Base-by-base conservation (phyloP, 2,329 filamentous ascomycete species). In the Podosphaera fusca region DNA sequence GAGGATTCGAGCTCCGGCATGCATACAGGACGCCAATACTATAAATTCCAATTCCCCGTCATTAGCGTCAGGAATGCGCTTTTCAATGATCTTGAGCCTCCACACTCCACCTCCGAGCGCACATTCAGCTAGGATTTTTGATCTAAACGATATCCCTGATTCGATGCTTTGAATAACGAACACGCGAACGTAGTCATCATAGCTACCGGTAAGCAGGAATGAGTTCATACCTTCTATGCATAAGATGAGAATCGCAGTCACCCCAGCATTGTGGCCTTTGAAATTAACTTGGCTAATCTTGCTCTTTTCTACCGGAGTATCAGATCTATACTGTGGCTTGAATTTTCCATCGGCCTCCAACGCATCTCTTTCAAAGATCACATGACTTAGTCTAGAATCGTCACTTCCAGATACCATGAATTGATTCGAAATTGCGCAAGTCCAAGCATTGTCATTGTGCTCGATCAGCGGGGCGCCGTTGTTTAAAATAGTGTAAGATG, bases 121-220 rank as follows among this genome's bases (percentile, higher is more conserved):
- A 10, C 49, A 31, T 21, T 56, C 31, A 14, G 55, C 45, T 33
- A 47, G 9, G 29, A 10, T 36, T 21, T 31, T 21, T n/a, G n/a
- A 10, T 35, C 50, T 10, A 34, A 8, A 4, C 10, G 14, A 12
- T 34, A 12, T 45, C n/a, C n/a, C 9, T 6, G 30, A 38, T 5
- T 29, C 10, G 4, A 30, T 8, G 30, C 6, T 30, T 4, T 7
- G 33, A 8, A 34, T 49, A 29, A 9, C 12, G 30, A 12, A 50
- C 1, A 56, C 33, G n/a, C 55, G 55, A n/a, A 56, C n/a, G 7
- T 49, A 34, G 30, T 56, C 55, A 47, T 56, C 55, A 36, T 56
- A 56, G 29, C 42, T 49, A 8, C 55, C 55, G 10, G 55, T 56
- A 2, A 56, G 42, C 29, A 56, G 21, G n/a, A 56, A n/a, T 30